Percentiles rank a stretch among this genome's conserved stretches.
These are phyloP conservation scores for Pseudogymnoascus sp. DNA, from an alignment of 2,329 filamentous ascomycete species.

Conservation along the genomic window DNA sequence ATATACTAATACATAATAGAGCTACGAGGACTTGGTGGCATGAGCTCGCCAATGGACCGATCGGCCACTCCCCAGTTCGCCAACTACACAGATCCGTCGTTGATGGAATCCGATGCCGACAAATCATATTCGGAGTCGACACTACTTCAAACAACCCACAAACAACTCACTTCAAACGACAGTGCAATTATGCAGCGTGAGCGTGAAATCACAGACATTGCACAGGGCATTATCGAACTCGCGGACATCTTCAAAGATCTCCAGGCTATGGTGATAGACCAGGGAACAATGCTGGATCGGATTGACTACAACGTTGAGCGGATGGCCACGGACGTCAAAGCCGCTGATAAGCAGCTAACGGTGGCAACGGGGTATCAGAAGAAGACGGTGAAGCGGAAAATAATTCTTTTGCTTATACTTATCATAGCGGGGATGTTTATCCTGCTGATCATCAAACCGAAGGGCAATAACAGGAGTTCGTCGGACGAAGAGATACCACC, in stretches of 20 bases:
- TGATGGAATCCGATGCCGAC: slow-evolving; percentile 90
- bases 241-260: slow-evolving; percentile 95
- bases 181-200: slow-evolving; percentile 82
- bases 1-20: slow-evolving; percentile 40
- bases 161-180: slow-evolving; percentile 67
- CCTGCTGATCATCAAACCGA: slow-evolving; percentile 61
- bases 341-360: slow-evolving; percentile 82
- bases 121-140: slow-evolving; percentile 85
- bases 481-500: slow-evolving; percentile 6
- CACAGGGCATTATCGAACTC: slow-evolving; percentile 93
- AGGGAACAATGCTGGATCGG: slow-evolving; percentile 83
- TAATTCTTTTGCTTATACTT: slow-evolving; percentile 79
- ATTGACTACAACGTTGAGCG: slow-evolving; percentile 98
- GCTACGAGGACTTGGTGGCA: slow-evolving; percentile 63
- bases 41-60: slow-evolving; percentile 45
- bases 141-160: slow-evolving; percentile 50
- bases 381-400: slow-evolving; percentile 80
- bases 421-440: slow-evolving; percentile 84
- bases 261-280: slow-evolving; percentile 90
- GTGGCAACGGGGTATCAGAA: slow-evolving; percentile 85
- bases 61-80: slow-evolving; percentile 41
- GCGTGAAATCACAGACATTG: slow-evolving; percentile 94
- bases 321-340: slow-evolving; percentile 90
- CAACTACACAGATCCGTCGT: slow-evolving; percentile 70
- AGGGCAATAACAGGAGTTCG: background rate